Evolutionary conservation across 306 rosid genomes (phyloP).

Genomic region (Malus domestica): DNA sequence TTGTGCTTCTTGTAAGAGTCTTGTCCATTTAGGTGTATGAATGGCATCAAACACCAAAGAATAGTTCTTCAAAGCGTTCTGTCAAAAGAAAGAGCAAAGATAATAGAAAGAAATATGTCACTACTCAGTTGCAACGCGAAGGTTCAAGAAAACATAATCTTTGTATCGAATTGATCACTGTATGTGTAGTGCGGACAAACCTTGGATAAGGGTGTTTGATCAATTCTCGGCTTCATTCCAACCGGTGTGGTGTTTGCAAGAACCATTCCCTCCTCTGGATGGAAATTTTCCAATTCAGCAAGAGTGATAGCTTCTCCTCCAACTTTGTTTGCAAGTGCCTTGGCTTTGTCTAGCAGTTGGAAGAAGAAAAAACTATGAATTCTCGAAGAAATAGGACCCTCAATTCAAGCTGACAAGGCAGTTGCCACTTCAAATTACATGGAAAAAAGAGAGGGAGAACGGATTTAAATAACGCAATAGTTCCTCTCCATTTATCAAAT

Average conservation of each 20-base stretch:
- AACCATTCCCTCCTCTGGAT: constrained; percentile 53
- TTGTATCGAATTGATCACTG: neutral
- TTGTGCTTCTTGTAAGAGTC: constrained; percentile 59
- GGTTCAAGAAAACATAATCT: neutral
- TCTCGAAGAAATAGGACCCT: neutral
- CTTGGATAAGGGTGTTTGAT: constrained; percentile 41
- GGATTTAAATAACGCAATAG: neutral
- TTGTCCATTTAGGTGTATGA: constrained; percentile 58
- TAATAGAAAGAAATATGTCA: neutral
- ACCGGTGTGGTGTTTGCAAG: constrained; percentile 55
- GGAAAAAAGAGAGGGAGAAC: neutral
- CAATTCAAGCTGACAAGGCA: neutral
- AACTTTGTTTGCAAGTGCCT: constrained; percentile 40
- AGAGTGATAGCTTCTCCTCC: constrained; percentile 50
- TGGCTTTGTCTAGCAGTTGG: constrained; percentile 40
- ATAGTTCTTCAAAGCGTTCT: constrained; percentile 53
- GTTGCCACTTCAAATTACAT: neutral
- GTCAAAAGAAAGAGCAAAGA: neutral
- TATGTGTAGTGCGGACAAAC: constrained; percentile 14
- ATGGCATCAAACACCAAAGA: constrained; percentile 65
- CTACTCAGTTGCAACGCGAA: neutral
- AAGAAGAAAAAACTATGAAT: neutral
- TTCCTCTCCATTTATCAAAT: too few relatives aligned
- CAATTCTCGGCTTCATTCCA: constrained; percentile 50
- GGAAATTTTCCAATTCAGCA: constrained; percentile 40